Evolutionary conservation across 345 rosid genomes (phyloP), one percentile per base, ranked within the genome.

Genomic region (Turnera subulata): DNA sequence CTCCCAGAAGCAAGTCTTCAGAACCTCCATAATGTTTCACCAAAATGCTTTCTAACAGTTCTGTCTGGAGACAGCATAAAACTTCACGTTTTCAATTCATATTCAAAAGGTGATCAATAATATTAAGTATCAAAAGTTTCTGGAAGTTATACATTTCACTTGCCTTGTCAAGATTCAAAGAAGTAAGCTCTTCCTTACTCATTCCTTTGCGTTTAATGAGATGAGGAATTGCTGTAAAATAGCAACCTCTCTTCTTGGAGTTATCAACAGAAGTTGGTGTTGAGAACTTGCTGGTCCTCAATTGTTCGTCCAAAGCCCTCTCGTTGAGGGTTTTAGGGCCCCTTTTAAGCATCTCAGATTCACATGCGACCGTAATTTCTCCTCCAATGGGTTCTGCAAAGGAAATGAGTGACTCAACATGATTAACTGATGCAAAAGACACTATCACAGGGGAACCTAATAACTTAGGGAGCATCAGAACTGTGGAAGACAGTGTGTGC

Each of bases 121-220:
- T 39, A 33, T 33, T 22, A 53, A 46, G 22, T 1, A 35, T 45
- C 15, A 45, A 59, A 29, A 22, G 61, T 37, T 33, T 7, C 53
- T 22, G 19, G 13, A 39, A 56, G 53, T 29, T 29, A 29, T 29
- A 29, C 8, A 6, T 11, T n/a, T 63, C 9, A 47, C 17, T 51
- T 72, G 69, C 98, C 91, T 92, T 92, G 93, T 92, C 98, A 55
- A 83, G 88, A 80, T 92, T 92, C 81, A 89, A 67, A 60, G 88
- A 76, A 53, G 98, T 84, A 55, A 92, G 89, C 69, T 83, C 84
- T 39, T 70, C 75, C 44, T 78, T 82, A 53, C 69, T 68, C 53
- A 89, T 78, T 67, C 93, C 98, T 71, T 50, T 79, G 63, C 61
- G 65, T 78, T 89, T 92, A 62, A 92, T 53, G 45, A 78, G 59